Base-by-base conservation (phyloP, 805 yeast genomes). In the Metschnikowia chrysomelidarum region DNA sequence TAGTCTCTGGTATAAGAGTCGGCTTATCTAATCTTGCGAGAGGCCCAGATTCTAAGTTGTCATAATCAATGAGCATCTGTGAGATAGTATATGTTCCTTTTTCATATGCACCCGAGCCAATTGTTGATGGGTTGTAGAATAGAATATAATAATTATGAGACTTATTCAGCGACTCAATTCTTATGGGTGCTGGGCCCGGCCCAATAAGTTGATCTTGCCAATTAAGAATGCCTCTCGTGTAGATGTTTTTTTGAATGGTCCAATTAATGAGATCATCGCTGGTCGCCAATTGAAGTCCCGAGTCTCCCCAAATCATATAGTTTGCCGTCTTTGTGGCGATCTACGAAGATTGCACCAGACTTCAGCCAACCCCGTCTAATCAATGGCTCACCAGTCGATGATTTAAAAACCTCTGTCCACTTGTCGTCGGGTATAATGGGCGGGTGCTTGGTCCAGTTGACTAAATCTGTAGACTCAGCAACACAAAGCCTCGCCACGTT, bases 301-400 rank as follows among this genome's bases (percentile, higher is more conserved):
- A 53, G 44, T 67, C 72, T 14, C 72, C 72, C 68, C 69, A 67
- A 14, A 67, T 56, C 72, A 67, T 67, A 42, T 64, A 63, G 40
- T 22, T 53, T 50, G 4, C 69, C 69, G 40, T 62, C 64, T 12
- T 40, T 38, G 30, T 51, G 50, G 20, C 33, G 27, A 24, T 65
- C 66, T 5, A 56, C 56, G 39, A 67, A 62, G 1, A 67, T 44
- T 2, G 71, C 70, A 2, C 69, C 72, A 12, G 64, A 57, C 45
- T 67, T 67, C 64, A 60, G 66, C 71, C 71, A 66, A 17, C 51
- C 56, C 17, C 49, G 33, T 15, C 70, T 45, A 10, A 62, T 56
- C 17, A 50, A 44, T 16, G 46, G 43, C n/a, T 36, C 35, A 7
- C 61, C 65, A 33, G 50, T 42, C 15, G 51, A 29, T 5, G 46